These are phyloP conservation scores for Sesbania bispinosa DNA, from an alignment of 306 rosid species.

Conservation along the genomic window DNA sequence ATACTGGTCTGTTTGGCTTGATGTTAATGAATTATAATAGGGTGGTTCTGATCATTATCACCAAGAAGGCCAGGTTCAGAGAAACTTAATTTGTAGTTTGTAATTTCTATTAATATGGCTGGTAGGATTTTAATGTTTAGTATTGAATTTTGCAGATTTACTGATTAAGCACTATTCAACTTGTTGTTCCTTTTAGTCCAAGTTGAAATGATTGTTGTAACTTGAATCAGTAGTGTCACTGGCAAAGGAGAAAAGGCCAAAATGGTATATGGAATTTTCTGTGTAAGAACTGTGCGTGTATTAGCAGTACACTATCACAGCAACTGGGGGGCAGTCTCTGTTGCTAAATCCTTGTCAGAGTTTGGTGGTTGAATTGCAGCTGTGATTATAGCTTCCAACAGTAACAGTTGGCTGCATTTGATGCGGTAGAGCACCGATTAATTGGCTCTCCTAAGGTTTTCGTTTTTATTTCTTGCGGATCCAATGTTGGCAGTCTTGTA, in stretches of 20 bases:
- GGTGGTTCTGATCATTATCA: constrained; percentile 32
- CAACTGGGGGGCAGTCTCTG: too few species aligned
- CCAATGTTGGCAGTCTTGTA: too few species aligned
- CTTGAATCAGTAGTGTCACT: not conserved
- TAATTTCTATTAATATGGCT: constrained; percentile 22
- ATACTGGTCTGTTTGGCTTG: too few species aligned
- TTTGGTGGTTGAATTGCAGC: constrained; percentile 19
- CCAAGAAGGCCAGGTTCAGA: too few species aligned
- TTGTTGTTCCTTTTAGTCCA: not conserved
- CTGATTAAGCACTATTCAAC: too few species aligned
- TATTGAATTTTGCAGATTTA: too few species aligned
- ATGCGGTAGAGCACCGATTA: too few species aligned
- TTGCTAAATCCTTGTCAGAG: not conserved
- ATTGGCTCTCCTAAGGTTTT: too few species aligned
- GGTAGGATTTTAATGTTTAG: constrained; percentile 18
- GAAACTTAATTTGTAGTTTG: too few species aligned
- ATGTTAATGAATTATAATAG: not conserved
- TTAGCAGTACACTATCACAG: too few species aligned
- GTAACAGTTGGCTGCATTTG: constrained; percentile 6
- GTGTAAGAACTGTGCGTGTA: too few species aligned
- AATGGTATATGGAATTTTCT: not conserved
- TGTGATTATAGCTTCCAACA: not conserved
- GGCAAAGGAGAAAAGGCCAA: not conserved
- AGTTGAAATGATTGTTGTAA: not conserved
- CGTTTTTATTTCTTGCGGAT: too few species aligned